Evolutionary conservation across 495 filamentous ascomycete genomes (phyloP), one percentile per base, ranked within the genome.

Genomic region (Beverwykella pulmonaria): DNA sequence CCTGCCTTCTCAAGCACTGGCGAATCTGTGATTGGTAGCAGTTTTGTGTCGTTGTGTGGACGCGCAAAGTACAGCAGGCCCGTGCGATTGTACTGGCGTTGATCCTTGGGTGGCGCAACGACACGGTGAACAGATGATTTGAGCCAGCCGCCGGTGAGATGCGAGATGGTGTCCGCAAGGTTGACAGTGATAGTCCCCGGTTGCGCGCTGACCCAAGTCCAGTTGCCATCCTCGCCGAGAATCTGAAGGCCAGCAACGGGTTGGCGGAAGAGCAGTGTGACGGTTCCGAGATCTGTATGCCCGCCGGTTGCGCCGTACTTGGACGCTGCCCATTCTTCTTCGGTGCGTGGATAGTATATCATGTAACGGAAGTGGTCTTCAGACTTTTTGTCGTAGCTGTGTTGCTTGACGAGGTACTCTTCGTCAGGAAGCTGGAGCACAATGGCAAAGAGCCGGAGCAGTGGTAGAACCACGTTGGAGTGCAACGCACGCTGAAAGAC

Each of bases 181-280:
- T 73, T 75, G 23, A 71, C 69, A n/a, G 68, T 71, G 60, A 73
- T 73, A 15, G 65, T 69, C 12, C 69, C 71, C 6, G 69, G 65
- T n/a, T 68, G 53, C 14, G 73, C 59, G 26, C 49, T 57, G 0
- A 75, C 73, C 54, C 64, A 74, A 19, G 64, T 73, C 73, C 73
- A 75, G 14, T 63, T 59, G 19, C 71, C 73, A 22, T 75, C 69
- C 14, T 59, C 34, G 10, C 52, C 71, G 10, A 75, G 72, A 22
- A 85, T 80, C 71, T 86, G 82, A 34, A 86, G 67, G 10, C 79
- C 84, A 2, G 82, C 84, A 32, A 85, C 73, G 4, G 83, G 82
- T 58, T 86, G 83, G 23, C 81, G 76, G 75, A 84, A 86, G 1
- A 85, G 75, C n/a, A 86, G 71, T 0, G 83, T 85, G 15, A 86